Conservation (phyloP, 2,329 filamentous ascomycete genomes). For the Nannizzia gypsea region DNA sequence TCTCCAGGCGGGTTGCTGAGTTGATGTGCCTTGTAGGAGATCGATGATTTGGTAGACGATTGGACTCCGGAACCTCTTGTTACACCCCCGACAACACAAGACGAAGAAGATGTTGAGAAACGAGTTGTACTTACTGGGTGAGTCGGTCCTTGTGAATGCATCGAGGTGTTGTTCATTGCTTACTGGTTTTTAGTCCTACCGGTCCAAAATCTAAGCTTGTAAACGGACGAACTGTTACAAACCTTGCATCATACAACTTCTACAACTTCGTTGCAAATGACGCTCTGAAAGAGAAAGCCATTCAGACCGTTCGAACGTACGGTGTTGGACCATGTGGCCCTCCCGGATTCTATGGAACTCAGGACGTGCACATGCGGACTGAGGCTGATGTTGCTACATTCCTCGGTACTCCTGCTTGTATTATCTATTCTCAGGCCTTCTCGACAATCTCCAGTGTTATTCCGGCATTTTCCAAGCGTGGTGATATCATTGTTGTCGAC, state of each 20-base stretch:
- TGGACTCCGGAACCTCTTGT: slow-evolving; percentile 94
- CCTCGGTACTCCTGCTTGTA: slow-evolving; percentile 75
- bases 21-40: slow-evolving; percentile 49
- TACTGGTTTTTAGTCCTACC: slow-evolving; percentile 50
- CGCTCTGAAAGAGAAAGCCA: slow-evolving; percentile 83
- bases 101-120: slow-evolving; percentile 73
- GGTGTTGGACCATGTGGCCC: slow-evolving; percentile 94
- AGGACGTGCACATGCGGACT: slow-evolving; percentile 95
- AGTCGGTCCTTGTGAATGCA: slow-evolving; percentile 13
- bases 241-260: slow-evolving; percentile 91
- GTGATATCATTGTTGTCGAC: slow-evolving; percentile 93
- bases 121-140: slow-evolving; percentile 82
- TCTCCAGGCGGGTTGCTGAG: no score
- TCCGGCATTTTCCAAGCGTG: slow-evolving; percentile 90
- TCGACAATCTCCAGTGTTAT: slow-evolving; percentile 96
- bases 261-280: slow-evolving; percentile 96
- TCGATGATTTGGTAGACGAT: slow-evolving; percentile 91
- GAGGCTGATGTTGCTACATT: slow-evolving; percentile 88
- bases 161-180: background rate
- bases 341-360: slow-evolving; percentile 94
- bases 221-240: slow-evolving; percentile 81
- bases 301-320: slow-evolving; percentile 85
- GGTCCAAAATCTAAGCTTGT: slow-evolving; percentile 81
- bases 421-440: slow-evolving; percentile 92
- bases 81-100: slow-evolving; percentile 56